Conservation (phyloP, 176 grass and related monocot species). For the Eremochloa ophiuroides region DNA sequence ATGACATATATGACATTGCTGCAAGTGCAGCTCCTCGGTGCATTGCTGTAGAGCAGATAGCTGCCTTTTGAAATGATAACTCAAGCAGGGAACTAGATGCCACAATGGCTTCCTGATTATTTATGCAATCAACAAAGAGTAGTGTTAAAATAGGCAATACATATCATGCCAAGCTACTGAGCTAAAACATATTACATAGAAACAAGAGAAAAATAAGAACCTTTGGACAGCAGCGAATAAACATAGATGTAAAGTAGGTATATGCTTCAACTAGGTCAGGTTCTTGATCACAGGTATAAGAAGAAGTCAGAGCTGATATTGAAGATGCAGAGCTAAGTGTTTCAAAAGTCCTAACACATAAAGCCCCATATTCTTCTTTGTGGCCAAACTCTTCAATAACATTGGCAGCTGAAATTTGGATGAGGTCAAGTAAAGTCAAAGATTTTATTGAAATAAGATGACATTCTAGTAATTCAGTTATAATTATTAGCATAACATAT, state of each 20-base stretch:
- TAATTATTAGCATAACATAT: neutral
- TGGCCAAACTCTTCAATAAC: slow-evolving; percentile 90
- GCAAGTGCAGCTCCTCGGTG: slow-evolving; percentile 81
- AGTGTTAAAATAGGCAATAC: slow-evolving; percentile 2
- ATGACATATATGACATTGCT: slow-evolving; percentile 89
- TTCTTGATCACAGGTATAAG: slow-evolving; percentile 95
- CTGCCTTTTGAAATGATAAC: slow-evolving; percentile 84
- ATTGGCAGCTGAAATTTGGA: slow-evolving; percentile 63
- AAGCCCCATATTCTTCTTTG: slow-evolving; percentile 66
- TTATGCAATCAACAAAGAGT: slow-evolving; percentile 28
- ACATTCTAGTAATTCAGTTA: neutral
- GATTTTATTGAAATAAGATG: slow-evolving; percentile 20
- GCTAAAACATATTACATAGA: neutral
- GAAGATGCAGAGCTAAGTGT: slow-evolving; percentile 72
- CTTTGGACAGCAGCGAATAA: slow-evolving; percentile 84
- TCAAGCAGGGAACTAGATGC: slow-evolving; percentile 73
- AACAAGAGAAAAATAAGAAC: slow-evolving; percentile 37
- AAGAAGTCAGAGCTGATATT: slow-evolving; percentile 74
- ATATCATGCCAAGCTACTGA: slow-evolving; percentile 19
- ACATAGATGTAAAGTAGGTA: slow-evolving; percentile 75
- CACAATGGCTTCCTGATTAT: slow-evolving; percentile 59
- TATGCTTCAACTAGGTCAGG: slow-evolving; percentile 92
- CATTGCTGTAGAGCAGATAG: slow-evolving; percentile 91
- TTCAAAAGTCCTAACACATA: slow-evolving; percentile 80
- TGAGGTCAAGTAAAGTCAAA: slow-evolving; percentile 22